A percentile compares a stretch with the other conserved stretches of the same genome.
Evolutionary conservation across 345 rosid genomes (phyloP).

Genomic region (Nasturtium officinale): DNA sequence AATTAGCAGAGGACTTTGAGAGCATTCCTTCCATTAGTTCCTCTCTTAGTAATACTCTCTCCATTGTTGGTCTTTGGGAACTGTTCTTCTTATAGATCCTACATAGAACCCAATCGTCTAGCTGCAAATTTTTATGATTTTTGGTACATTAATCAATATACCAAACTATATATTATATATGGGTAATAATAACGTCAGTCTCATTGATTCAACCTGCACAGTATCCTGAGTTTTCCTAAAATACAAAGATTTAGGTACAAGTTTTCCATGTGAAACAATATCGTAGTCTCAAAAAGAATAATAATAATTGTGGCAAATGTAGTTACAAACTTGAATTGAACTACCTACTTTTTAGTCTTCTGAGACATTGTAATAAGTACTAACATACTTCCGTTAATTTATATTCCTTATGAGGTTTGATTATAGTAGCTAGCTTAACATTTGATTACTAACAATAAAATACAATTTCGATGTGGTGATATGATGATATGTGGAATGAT

Average conservation of each 20-base stretch:
- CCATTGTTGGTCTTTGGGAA: conserved; percentile 59
- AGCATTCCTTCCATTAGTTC: conserved; percentile 55
- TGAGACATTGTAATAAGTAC: not conserved
- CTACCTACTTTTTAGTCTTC: not conserved
- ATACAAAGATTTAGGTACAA: too few relatives aligned
- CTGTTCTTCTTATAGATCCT: conserved; percentile 70
- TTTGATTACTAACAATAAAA: not conserved
- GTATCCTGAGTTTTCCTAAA: not conserved
- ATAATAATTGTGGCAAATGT: not conserved
- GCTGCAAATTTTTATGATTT: conserved; percentile 39
- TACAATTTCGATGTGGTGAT: conserved; percentile 2
- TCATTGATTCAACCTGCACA: not conserved
- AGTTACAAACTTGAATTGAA: not conserved
- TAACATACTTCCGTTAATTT: not conserved
- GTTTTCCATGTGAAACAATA: conserved; percentile 15
- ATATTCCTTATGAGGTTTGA: not conserved
- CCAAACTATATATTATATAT: not conserved
- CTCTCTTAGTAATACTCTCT: conserved; percentile 45
- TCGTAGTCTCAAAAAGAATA: not conserved
- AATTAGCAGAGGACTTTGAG: conserved; percentile 44
- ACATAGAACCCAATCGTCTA: conserved; percentile 79
- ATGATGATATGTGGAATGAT: not conserved
- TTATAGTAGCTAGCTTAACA: not conserved
- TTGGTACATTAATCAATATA: not conserved
- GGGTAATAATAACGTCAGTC: not conserved